These are phyloP conservation scores for Tanacetum coccineum DNA, from an alignment of 129 eudicot genomes.

Conservation along the genomic window DNA sequence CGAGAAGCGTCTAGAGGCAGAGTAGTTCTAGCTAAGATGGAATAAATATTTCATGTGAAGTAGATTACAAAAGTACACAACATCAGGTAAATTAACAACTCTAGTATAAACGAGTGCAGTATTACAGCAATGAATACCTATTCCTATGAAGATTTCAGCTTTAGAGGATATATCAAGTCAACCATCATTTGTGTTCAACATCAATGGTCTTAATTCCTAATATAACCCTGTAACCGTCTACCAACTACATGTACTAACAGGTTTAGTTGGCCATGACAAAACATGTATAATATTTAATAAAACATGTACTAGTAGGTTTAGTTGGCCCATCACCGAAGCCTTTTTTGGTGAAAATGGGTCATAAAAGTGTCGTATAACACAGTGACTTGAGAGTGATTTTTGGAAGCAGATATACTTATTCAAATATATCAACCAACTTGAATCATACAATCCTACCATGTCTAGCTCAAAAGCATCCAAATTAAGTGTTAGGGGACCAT, in stretches of 20 bases:
- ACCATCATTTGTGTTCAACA: not conserved
- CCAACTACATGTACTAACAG: constrained; percentile 9
- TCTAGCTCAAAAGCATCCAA: constrained; percentile 17
- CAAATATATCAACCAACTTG: not conserved
- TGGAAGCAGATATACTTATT: not conserved
- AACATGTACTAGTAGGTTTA: constrained; percentile 1
- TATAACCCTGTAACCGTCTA: not conserved
- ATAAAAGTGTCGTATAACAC: constrained; percentile 5
- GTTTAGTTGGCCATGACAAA: constrained; percentile 11
- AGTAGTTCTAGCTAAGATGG: not conserved
- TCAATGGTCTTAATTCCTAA: not conserved
- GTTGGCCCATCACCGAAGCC: constrained; percentile 19
- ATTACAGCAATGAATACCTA: not conserved
- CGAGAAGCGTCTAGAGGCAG: not conserved
- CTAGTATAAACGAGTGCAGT: not conserved
- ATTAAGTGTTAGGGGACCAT: constrained; percentile 6
- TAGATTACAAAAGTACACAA: not conserved
- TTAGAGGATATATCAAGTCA: not conserved
- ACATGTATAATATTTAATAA: constrained; percentile 6
- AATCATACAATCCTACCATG: not conserved
- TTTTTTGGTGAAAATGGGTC: constrained; percentile 12
- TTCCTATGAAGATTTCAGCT: not conserved
- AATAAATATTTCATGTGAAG: not conserved
- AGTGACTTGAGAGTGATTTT: constrained; percentile 9
- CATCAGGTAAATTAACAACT: not conserved